These are phyloP conservation scores for Nicotiana tomentosiformis DNA, from an alignment of 257 asterid genomes.

Conservation along the genomic window DNA sequence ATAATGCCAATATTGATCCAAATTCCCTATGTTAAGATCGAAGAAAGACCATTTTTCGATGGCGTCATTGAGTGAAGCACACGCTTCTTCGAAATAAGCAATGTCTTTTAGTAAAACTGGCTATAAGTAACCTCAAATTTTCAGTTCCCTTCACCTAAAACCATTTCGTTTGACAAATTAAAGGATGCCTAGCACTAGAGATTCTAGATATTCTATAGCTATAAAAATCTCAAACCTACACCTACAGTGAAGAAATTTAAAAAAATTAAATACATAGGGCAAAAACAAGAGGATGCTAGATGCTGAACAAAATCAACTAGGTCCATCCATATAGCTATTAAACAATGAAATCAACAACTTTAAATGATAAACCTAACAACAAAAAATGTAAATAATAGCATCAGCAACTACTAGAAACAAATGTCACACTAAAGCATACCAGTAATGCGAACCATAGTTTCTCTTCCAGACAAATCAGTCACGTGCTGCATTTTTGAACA, in stretches of 20 bases:
- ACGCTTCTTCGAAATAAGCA: too few relatives aligned
- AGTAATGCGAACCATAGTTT: conserved; percentile 86
- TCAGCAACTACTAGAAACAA: not conserved
- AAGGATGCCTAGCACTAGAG: not conserved
- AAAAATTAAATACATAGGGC: not conserved
- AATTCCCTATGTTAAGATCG: too few relatives aligned
- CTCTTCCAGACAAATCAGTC: conserved; percentile 88
- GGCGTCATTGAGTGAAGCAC: too few relatives aligned
- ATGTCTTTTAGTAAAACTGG: too few relatives aligned
- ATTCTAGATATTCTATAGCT: not conserved
- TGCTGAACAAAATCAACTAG: not conserved
- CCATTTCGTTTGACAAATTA: not conserved
- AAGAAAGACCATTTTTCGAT: too few relatives aligned
- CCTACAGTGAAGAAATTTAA: not conserved
- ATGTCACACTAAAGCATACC: conserved; percentile 30
- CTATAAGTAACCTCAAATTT: too few relatives aligned
- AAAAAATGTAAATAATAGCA: too few relatives aligned
- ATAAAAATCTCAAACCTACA: not conserved
- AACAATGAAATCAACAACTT: not conserved
- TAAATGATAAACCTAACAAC: not conserved
- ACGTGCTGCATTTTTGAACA: conserved; percentile 56
- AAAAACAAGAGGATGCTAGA: not conserved
- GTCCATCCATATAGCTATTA: not conserved
- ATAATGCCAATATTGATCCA: too few relatives aligned
- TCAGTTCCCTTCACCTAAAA: not conserved